phyloP scores from a whole-genome alignment of 345 rosid species.

The Eucalyptus coolabah region DNA sequence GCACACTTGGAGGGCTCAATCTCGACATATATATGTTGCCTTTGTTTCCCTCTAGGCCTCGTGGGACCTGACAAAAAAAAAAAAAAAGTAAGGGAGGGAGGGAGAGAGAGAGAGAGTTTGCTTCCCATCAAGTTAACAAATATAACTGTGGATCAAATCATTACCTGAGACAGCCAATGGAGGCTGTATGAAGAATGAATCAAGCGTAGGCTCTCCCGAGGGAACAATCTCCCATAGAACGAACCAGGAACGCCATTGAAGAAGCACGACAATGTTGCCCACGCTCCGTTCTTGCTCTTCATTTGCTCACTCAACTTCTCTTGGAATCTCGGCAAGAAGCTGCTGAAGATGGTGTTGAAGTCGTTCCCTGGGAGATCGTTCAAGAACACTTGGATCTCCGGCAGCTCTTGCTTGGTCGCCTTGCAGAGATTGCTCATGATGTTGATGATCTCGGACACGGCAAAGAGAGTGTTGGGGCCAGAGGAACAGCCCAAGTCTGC shows the following conservation, averaged over 20 bases:
- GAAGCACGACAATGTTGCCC: not conserved
- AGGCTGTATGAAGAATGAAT: conserved; percentile 42
- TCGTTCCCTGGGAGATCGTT: conserved; percentile 55
- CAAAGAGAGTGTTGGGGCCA: conserved; percentile 16
- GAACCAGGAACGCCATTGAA: conserved; percentile 32
- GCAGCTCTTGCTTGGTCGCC: not conserved
- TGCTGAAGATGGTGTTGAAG: conserved; percentile 31
- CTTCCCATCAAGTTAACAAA: not conserved
- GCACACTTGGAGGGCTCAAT: conserved; percentile 14
- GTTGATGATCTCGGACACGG: not conserved
- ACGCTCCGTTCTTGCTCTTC: not conserved
- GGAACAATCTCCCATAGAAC: conserved; percentile 37
- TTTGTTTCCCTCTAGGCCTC: conserved; percentile 20
- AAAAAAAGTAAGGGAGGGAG: not conserved
- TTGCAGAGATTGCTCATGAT: not conserved
- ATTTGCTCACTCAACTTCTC: not conserved
- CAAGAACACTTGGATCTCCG: conserved; percentile 28
- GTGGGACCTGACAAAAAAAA: conserved; percentile 28
- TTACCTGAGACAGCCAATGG: conserved; percentile 46
- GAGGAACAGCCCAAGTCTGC: conserved; percentile 20
- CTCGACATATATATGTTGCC: conserved; percentile 1
- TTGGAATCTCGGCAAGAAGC: not conserved
- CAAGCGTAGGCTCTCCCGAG: conserved; percentile 14
- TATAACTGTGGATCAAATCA: not conserved
- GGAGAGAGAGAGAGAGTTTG: not conserved